Conservation (phyloP, 148 eudicot genomes). For the Pharnaceum exiguum region DNA sequence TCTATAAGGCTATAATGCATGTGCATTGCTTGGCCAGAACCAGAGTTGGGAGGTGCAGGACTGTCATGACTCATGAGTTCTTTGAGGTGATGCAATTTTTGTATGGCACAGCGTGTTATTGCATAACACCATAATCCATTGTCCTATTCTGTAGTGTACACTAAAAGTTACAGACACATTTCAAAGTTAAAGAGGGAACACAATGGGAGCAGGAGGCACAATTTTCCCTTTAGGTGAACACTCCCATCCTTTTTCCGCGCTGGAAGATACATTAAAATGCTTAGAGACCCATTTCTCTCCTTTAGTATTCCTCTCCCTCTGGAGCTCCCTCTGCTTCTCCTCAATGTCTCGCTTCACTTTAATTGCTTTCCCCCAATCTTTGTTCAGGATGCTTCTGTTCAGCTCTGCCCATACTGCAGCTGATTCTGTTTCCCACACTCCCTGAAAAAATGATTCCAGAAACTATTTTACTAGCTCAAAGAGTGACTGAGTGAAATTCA, state of each 20-base stretch:
- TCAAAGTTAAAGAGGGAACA: constrained; percentile 32
- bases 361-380: constrained; percentile 69
- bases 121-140: too few relatives aligned
- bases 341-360: constrained; percentile 57
- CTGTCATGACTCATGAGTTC: too few relatives aligned
- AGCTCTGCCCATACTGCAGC: constrained; percentile 70
- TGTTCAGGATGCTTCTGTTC: constrained; percentile 49
- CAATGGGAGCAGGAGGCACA: constrained; percentile 72
- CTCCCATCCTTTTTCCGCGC: constrained; percentile 52
- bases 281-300: constrained; percentile 55
- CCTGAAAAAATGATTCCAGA: too few relatives aligned
- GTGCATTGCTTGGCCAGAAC: too few relatives aligned
- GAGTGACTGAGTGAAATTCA: too few relatives aligned
- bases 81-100: too few relatives aligned
- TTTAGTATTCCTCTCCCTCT: constrained; percentile 28
- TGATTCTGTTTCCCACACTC: constrained; percentile 53
- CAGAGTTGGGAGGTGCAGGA: too few relatives aligned
- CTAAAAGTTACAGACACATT: neutral
- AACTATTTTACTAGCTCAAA: too few relatives aligned
- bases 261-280: constrained; percentile 49
- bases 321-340: constrained; percentile 54
- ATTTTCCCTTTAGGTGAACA: constrained; percentile 42
- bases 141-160: neutral
- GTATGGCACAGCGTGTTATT: too few relatives aligned
- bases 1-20: too few relatives aligned